Conservation (phyloP, 768 basidiomycete genomes). For the Postia placenta region DNA sequence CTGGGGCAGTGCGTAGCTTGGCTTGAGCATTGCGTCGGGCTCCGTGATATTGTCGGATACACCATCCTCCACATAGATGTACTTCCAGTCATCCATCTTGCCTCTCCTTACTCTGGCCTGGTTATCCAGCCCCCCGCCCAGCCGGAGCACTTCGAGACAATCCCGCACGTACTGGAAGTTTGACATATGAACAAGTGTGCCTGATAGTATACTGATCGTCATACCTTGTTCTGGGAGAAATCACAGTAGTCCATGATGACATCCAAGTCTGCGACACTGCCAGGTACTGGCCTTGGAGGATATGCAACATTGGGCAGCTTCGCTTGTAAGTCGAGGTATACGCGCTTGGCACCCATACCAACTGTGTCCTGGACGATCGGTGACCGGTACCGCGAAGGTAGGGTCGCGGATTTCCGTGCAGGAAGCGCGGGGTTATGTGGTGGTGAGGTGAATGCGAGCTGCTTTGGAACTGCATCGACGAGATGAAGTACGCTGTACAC, state of each 20-base stretch:
- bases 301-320: conserved; percentile 64
- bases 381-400: conserved; percentile 43
- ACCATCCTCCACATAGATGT: conserved; percentile 72
- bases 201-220: not conserved
- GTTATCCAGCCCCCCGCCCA: conserved; percentile 85
- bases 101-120: conserved; percentile 69
- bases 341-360: conserved; percentile 72
- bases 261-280: conserved; percentile 86
- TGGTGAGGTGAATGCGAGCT: conserved; percentile 47
- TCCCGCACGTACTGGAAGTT: conserved; percentile 97
- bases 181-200: not conserved
- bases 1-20: conserved; percentile 22
- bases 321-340: conserved; percentile 68
- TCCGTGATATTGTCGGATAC: conserved; percentile 34
- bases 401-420: conserved; percentile 37
- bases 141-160: conserved; percentile 89
- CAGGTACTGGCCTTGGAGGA: conserved; percentile 81
- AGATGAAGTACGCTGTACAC: conserved; percentile 6
- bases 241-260: conserved; percentile 90
- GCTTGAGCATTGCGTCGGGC: conserved; percentile 23
- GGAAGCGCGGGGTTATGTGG: conserved; percentile 76
- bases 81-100: conserved; percentile 78
- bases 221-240: conserved; percentile 73
- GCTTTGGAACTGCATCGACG: conserved; percentile 55
- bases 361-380: conserved; percentile 50